Conservation (phyloP, 345 rosid species). For the Syzygium grande region DNA sequence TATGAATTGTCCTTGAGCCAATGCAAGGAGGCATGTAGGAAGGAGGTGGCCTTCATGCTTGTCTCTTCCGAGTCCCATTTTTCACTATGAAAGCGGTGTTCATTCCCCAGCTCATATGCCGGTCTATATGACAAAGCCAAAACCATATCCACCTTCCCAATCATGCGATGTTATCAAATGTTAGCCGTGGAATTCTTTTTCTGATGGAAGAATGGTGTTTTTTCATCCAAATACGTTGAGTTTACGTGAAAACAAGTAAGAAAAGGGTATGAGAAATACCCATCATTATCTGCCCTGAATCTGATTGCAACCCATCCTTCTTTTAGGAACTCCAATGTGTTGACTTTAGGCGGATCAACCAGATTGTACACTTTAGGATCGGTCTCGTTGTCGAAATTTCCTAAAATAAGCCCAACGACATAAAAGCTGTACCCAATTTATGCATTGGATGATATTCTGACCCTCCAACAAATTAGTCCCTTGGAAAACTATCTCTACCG, state of each 20-base stretch:
- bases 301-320: conserved; percentile 13
- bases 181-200: not conserved
- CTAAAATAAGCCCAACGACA: conserved; percentile 2
- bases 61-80: conserved; percentile 6
- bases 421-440: conserved; percentile 13
- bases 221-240: not conserved
- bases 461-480: conserved; percentile 6
- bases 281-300: conserved; percentile 6
- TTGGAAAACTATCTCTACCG: conserved; percentile 11
- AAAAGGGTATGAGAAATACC: conserved; percentile 1
- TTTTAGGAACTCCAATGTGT: conserved; percentile 5
- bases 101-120: conserved; percentile 25
- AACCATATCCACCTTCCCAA: conserved; percentile 26
- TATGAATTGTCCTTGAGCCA: not conserved
- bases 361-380: conserved; percentile 4
- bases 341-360: conserved; percentile 10
- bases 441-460: conserved; percentile 12
- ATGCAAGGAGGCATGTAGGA: not conserved
- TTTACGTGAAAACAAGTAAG: not conserved
- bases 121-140: conserved; percentile 21
- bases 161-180: not conserved
- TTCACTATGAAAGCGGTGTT: conserved; percentile 10
- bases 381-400: conserved; percentile 8
- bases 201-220: too few relatives aligned
- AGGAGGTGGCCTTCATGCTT: not conserved